Base-by-base conservation (phyloP, 495 filamentous ascomycete genomes). In the Penicillium desertorum region DNA sequence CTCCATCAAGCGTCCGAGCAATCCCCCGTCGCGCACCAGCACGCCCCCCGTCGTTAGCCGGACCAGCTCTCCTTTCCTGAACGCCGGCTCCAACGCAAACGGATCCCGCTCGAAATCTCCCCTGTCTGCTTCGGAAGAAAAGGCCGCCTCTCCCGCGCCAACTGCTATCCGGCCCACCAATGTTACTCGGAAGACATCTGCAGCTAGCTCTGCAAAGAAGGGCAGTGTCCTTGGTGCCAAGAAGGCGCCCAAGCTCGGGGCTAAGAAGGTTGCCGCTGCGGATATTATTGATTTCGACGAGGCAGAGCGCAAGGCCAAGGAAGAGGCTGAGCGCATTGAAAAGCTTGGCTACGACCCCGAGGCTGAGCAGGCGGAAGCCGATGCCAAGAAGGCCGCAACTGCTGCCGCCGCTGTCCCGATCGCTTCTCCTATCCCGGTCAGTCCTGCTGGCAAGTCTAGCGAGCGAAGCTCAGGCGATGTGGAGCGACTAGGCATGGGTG, bases 291-390 rank as follows among this genome's bases (percentile, higher is more conserved):
- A 98, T 76, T 98, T 98, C 62, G 95, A 98, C 50, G 94, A 92
- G 69, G 94, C 92, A 0, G 94, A 98, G 79, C 89, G 88, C 64
- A 96, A 96, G 75, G 94, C 94, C 32, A 95, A 91, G 72, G 94
- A 98, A 70, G 94, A 98, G 72, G 94, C 95, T 1, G 94, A 98
- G 72, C 86, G 94, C 59, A 93, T 96, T 64, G 90, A 88, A 77
- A 96, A 94, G 74, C 79, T 98, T n/a, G 94, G 94, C n/a, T 98
- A 98, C 66, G 91, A 98, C 62, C 89, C 91, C 6, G 88, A 97
- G 60, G 90, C 88, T 27, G 94, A 96, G 72, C 83, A 88, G 63
- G 82, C 81, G 12, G 80, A 80, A 52, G 71, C 69, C 19, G 75
- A 81, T 25, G 77, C 81, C 16, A 85, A 86, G 63, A 78, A 79